Evolutionary conservation across 306 rosid genomes (phyloP).

Genomic region (Prunus padus): DNA sequence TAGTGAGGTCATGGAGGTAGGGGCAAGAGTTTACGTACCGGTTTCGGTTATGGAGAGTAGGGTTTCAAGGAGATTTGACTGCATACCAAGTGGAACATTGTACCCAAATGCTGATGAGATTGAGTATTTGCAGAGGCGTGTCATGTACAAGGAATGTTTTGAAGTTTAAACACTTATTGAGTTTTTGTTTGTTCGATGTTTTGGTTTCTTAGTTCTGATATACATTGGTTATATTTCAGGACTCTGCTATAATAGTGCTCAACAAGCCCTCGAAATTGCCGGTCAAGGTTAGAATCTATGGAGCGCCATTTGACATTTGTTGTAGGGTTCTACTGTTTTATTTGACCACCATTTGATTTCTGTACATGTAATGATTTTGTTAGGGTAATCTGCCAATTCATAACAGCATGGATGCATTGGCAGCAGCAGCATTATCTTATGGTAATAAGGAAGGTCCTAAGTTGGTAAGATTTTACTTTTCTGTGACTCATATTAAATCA

Average conservation of each 20-base stretch:
- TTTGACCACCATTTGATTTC: slow-evolving; percentile 23
- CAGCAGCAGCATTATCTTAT: slow-evolving; percentile 89
- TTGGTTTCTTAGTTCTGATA: slow-evolving; percentile 17
- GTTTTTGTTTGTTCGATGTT: slow-evolving; percentile 23
- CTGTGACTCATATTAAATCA: neutral
- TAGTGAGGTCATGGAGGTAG: slow-evolving; percentile 69
- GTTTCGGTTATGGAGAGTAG: slow-evolving; percentile 81
- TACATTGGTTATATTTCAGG: slow-evolving; percentile 40
- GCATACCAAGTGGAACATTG: slow-evolving; percentile 89
- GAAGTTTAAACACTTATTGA: slow-evolving; percentile 12
- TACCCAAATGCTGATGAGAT: slow-evolving; percentile 96
- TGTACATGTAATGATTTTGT: slow-evolving; percentile 25
- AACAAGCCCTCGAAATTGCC: slow-evolving; percentile 96
- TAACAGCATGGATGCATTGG: slow-evolving; percentile 95
- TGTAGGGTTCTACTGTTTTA: neutral
- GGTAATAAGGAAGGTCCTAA: slow-evolving; percentile 86
- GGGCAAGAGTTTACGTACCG: slow-evolving; percentile 58
- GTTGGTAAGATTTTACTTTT: slow-evolving; percentile 52
- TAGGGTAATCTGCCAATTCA: slow-evolving; percentile 93
- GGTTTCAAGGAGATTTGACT: slow-evolving; percentile 80
- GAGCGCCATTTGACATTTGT: slow-evolving; percentile 12
- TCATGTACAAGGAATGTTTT: slow-evolving; percentile 74
- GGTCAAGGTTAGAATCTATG: slow-evolving; percentile 65
- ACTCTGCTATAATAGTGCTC: slow-evolving; percentile 72
- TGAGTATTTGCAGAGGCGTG: slow-evolving; percentile 85